Evolutionary conservation across 352 stramenopile genomes (phyloP), one percentile per base, ranked within the genome.

Genomic region (Phytophthora pini): DNA sequence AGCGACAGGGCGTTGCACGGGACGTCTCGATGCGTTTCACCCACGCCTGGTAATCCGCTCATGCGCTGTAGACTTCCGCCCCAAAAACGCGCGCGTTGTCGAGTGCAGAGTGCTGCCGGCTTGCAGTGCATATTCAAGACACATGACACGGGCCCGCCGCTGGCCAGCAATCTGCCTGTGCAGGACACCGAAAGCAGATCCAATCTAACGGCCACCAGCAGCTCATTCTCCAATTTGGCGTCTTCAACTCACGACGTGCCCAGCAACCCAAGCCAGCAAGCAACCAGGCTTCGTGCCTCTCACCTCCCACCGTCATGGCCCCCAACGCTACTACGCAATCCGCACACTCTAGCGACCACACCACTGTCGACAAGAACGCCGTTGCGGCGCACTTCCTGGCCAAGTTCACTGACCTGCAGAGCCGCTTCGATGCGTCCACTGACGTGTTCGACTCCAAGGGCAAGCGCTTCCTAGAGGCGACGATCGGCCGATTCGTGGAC

Each of bases 351-450:
- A 45, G 11, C 31, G 27, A 54, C 24, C 17, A 52, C 7, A 51
- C 31, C 29, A 22, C 36, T 5, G 6, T 44, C n/a, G 40, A 56
- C 46, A 64, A 64, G 20, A 13, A 51, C 13, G 39, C 46, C 9
- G 38, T 68, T n/a, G 32, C 44, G 52, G 27, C 40, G 8, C 52
- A 68, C 15, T 68, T 68, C 46, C 29, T 61, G 2, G 13, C 24
- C 20, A 62, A 63, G 38, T 57, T 63, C 39, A 46, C 60, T 29
- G 48, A 55, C 27, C 54, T 68, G n/a, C 60, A 68, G 39, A 68
- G 60, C 45, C 52, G 24, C 44, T 68, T 68, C 13, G 44, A 55
- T 5, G 44, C 38, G 4, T 10, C 51, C 9, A 55, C 48, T 3
- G 52, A 68, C 38, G 36, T 45, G 26, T 62, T 68, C 45, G 44